Conservation (phyloP, 2,329 filamentous ascomycete genomes). For the Atkinsonella texensis region DNA sequence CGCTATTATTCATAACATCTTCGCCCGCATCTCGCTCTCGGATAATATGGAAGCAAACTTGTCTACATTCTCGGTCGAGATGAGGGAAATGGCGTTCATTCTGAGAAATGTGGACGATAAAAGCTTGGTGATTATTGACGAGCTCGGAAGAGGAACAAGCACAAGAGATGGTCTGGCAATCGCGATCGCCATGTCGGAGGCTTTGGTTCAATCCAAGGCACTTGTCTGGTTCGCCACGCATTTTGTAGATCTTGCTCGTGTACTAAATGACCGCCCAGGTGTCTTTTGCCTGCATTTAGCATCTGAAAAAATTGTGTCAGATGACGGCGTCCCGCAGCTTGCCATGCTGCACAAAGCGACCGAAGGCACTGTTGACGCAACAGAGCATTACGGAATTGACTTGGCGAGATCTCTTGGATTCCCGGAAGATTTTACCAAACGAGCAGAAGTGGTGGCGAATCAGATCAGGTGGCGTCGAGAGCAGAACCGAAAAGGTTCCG, state of each 20-base stretch:
- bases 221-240: constrained; percentile 92
- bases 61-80: constrained; percentile 87
- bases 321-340: constrained; percentile 47
- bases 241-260: constrained; percentile 69
- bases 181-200: constrained; percentile 80
- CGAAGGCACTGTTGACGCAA: constrained; percentile 56
- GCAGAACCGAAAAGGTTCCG: constrained; percentile 45
- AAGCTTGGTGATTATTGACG: constrained; percentile 78
- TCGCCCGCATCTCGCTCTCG: constrained; percentile 76
- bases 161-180: constrained; percentile 81
- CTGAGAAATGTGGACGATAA: constrained; percentile 65
- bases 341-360: constrained; percentile 81
- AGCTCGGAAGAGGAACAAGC: constrained; percentile 83
- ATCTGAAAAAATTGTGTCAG: constrained; percentile 45
- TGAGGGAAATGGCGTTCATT: constrained; percentile 94
- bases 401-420: constrained; percentile 66
- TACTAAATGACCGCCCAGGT: constrained; percentile 61
- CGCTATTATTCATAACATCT: constrained; percentile 69
- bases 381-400: constrained; percentile 67
- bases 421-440: constrained; percentile 52
- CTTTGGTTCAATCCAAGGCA: constrained; percentile 65
- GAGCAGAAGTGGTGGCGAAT: constrained; percentile 54
- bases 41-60: constrained; percentile 84
- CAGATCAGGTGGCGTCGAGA: constrained; percentile 47
- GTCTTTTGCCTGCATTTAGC: constrained; percentile 75